These are phyloP conservation scores for Apophysomyces trapeziformis DNA, from an alignment of 371 early-diverging fungal genomes.

Conservation along the genomic window DNA sequence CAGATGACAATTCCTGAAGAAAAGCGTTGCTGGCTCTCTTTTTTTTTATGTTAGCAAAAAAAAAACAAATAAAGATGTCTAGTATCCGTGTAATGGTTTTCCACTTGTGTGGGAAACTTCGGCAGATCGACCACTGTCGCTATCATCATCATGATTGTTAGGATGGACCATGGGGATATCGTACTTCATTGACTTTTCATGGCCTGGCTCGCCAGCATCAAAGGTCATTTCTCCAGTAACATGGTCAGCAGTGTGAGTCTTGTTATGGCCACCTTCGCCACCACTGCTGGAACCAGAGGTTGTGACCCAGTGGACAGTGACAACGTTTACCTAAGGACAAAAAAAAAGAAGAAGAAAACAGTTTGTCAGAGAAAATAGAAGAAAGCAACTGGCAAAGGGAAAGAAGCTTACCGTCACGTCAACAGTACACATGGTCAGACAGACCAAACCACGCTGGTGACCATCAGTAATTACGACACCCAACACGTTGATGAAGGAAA, in stretches of 20 bases:
- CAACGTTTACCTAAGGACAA: slow-evolving; percentile 49
- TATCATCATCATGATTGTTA: slow-evolving; percentile 11
- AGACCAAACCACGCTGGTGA: slow-evolving; percentile 56
- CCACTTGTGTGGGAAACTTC: slow-evolving; percentile 21
- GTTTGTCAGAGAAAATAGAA: not conserved
- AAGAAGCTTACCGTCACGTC: slow-evolving; percentile 54
- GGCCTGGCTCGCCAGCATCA: slow-evolving; percentile 16
- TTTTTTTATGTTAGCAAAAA: not conserved
- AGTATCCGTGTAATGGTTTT: slow-evolving; percentile 18
- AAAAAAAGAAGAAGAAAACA: not conserved
- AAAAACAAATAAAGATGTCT: not conserved
- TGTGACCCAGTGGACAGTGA: slow-evolving; percentile 62
- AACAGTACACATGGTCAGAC: slow-evolving; percentile 57
- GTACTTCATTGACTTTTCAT: slow-evolving; percentile 7
- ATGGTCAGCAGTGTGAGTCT: slow-evolving; percentile 23
- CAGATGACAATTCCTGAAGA: no score
- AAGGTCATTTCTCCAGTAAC: slow-evolving; percentile 28
- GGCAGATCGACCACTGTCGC: slow-evolving; percentile 16
- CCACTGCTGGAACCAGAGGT: slow-evolving; percentile 14
- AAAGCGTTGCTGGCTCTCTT: no score
- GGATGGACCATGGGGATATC: slow-evolving; percentile 16
- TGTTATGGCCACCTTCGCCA: slow-evolving; percentile 20
- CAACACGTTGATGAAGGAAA: slow-evolving; percentile 54
- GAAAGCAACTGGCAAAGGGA: not conserved
- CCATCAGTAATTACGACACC: slow-evolving; percentile 51